Percentiles rank a stretch among this genome's conserved stretches.
Evolutionary conservation across 805 yeast genomes (phyloP).

Genomic region (Candida namnaoensis): DNA sequence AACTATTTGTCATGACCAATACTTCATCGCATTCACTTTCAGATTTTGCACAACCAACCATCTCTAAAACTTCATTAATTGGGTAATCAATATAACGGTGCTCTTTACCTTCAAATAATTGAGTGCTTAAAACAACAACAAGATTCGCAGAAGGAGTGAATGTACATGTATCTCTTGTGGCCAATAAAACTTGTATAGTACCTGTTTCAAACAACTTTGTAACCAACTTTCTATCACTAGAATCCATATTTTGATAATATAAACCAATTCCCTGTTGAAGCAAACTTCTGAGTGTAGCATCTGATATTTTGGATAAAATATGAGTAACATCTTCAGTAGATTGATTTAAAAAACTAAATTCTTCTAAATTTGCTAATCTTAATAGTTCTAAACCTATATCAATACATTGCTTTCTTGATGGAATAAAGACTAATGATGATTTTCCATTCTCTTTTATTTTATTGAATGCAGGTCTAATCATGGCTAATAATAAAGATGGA

Average conservation of each 20-base stretch:
- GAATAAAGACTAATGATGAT: conserved; percentile 44
- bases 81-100: conserved; percentile 64
- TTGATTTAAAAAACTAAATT: conserved; percentile 28
- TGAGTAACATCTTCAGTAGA: conserved; percentile 29
- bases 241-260: conserved; percentile 47
- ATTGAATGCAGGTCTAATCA: conserved; percentile 41
- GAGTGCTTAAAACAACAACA: conserved; percentile 66
- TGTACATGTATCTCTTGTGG: conserved; percentile 47
- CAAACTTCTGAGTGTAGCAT: conserved; percentile 32
- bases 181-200: conserved; percentile 47
- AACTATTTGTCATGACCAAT: conserved; percentile 45
- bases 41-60: conserved; percentile 40
- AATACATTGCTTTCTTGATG: conserved; percentile 44
- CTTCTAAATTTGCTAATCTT: conserved; percentile 27
- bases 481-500: conserved; percentile 41
- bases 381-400: conserved; percentile 40
- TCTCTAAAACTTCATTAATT: conserved; percentile 53
- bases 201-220: conserved; percentile 42
- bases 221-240: conserved; percentile 44
- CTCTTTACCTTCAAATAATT: conserved; percentile 62
- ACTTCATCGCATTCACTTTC: conserved; percentile 29
- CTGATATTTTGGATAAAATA: conserved; percentile 35
- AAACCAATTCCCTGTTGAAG: conserved; percentile 57
- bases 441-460: conserved; percentile 25
- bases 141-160: conserved; percentile 41